Conservation (phyloP, 768 basidiomycete species). For the Pleurotus eryngii region DNA sequence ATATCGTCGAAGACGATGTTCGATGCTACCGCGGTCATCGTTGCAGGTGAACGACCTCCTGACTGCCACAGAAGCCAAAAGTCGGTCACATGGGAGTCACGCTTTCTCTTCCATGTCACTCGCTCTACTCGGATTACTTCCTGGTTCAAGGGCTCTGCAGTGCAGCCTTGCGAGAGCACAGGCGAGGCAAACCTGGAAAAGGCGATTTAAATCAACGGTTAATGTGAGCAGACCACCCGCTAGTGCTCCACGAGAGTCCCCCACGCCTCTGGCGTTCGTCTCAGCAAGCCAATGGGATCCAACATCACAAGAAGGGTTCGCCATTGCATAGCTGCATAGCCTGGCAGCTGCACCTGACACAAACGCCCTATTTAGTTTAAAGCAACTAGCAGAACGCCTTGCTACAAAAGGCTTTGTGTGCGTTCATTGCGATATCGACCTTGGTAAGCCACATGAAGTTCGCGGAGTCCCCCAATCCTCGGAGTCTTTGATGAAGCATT, state of each 20-base stretch:
- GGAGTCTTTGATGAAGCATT: conserved; percentile 32
- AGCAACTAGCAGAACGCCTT: conserved; percentile 32
- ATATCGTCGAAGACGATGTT: conserved; percentile 92
- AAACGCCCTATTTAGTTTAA: background rate
- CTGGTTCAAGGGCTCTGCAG: conserved; percentile 4
- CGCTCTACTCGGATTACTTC: conserved; percentile 12
- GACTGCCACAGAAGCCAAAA: no score
- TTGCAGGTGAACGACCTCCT: conserved; percentile 5
- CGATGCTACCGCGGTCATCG: conserved; percentile 49
- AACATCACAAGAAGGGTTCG: conserved; percentile 34
- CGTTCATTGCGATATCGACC: conserved; percentile 37
- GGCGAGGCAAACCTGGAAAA: no score
- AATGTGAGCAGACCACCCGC: conserved; percentile 34
- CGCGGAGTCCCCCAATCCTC: conserved; percentile 17
- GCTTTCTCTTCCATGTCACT: background rate
- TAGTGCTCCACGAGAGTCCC: conserved; percentile 42
- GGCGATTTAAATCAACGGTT: conserved; percentile 24
- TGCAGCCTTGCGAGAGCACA: no score
- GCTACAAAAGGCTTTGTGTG: conserved; percentile 48
- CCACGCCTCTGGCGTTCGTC: conserved; percentile 53
- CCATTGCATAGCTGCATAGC: background rate
- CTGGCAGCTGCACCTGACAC: conserved; percentile 1
- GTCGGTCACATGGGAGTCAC: conserved; percentile 4
- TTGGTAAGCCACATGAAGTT: conserved; percentile 13
- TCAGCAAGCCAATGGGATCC: conserved; percentile 45